phyloP scores from a whole-genome alignment of 2,329 filamentous ascomycete species.

The Stachybotrys echinatus region DNA sequence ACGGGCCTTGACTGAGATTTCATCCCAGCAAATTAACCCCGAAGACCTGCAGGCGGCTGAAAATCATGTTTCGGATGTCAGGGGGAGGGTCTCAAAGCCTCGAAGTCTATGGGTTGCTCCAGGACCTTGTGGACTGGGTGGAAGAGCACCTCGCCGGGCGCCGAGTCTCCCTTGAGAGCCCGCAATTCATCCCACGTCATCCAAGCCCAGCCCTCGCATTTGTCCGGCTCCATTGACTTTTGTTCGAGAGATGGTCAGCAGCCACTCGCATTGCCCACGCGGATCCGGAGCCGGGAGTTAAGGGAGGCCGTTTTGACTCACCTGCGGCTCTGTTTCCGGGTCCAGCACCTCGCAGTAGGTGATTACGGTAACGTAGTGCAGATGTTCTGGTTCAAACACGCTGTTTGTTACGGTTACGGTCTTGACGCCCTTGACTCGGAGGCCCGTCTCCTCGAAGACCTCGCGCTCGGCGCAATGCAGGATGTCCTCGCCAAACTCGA shows the following conservation, averaged over 20 bases:
- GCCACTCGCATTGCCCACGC: background rate
- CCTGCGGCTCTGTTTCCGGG: constrained; percentile 44
- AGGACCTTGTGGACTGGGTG: constrained; percentile 25
- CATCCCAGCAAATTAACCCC: background rate
- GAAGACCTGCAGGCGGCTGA: background rate
- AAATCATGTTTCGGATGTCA: background rate
- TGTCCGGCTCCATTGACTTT: constrained; percentile 40
- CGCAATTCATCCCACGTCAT: constrained; percentile 37
- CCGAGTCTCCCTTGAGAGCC: constrained; percentile 7
- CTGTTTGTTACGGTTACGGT: constrained; percentile 63
- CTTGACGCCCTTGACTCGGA: constrained; percentile 45
- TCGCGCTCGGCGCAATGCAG: constrained; percentile 62
- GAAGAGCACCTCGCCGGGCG: constrained; percentile 19
- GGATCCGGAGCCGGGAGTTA: background rate
- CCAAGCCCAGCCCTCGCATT: constrained; percentile 48
- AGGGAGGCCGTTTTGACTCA: constrained; percentile 26
- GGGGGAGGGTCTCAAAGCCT: background rate
- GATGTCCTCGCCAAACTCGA: constrained; percentile 63
- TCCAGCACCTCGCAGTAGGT: constrained; percentile 48
- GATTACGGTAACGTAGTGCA: constrained; percentile 74
- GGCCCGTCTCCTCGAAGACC: constrained; percentile 63
- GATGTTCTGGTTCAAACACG: constrained; percentile 51
- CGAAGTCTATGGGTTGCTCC: constrained; percentile 3
- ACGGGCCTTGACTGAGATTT: background rate
- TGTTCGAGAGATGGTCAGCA: background rate